These are phyloP conservation scores for Yamagishiella unicocca DNA, from an alignment of 139 green algal species.

Conservation along the genomic window DNA sequence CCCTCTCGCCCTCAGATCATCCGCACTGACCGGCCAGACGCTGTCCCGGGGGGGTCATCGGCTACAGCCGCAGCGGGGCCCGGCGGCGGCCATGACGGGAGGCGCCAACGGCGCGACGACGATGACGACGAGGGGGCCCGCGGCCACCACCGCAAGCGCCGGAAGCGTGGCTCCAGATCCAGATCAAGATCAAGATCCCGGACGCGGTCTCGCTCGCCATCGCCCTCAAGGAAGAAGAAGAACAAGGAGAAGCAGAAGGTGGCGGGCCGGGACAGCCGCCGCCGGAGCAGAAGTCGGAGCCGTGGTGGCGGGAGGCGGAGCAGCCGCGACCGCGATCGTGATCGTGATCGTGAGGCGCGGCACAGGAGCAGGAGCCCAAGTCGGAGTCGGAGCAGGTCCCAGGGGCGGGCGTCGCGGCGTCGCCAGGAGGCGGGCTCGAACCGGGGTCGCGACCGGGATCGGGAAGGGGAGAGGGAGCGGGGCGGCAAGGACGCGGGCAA, in stretches of 20 bases:
- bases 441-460: neutral
- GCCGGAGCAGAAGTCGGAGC: neutral
- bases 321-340: neutral
- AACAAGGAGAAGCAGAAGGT: neutral
- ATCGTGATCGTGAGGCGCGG: neutral
- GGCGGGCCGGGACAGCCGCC: neutral
- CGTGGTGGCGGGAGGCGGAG: neutral
- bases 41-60: neutral
- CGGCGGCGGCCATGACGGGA: too few species aligned
- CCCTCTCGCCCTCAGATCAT: too few species aligned
- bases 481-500: too few species aligned
- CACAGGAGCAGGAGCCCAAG: neutral
- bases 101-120: neutral
- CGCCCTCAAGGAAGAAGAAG: neutral
- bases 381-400: neutral
- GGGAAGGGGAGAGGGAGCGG: neutral
- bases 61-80: neutral
- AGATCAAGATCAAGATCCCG: conserved; percentile 1
- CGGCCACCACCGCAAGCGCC: neutral
- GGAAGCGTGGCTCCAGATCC: neutral
- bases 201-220: neutral
- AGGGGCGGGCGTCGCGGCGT: too few species aligned
- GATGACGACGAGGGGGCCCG: neutral
- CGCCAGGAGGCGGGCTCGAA: too few species aligned
- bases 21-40: neutral